Evolutionary conservation across 1,284 basidiomycete genomes (phyloP), one percentile per base, ranked within the genome.

Genomic region (Fomes fomentarius): DNA sequence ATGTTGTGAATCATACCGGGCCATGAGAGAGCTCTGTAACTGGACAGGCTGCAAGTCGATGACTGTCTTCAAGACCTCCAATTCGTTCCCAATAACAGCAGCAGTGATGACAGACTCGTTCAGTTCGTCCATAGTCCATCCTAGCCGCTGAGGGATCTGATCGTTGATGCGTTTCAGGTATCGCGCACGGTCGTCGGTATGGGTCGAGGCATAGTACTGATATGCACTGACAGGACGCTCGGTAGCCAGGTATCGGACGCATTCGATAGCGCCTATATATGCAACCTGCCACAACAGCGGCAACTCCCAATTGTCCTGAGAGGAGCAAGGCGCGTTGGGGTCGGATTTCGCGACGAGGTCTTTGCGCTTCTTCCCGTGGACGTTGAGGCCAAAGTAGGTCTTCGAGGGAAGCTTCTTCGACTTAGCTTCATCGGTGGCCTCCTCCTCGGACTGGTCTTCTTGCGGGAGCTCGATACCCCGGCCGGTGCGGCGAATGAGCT

Each of bases 341-440:
- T 82, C 79, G 39, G 75, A 76, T 61, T 72, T 74, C 53, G 62
- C 67, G 0, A 78, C 79, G 11, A 83, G 70, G 58, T 84, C 81
- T 26, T 73, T 73, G 4, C 80, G 71, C 62, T 84, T 84, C 72
- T 82, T 83, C 10, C 83, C 83, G 56, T 83, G 80, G 15, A 85
- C 81, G 49, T 78, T 78, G 37, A 85, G 69, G 0, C 83, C 83
- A 17, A 82, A 76, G 61, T 85, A 85, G 1, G 77, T 53, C 59
- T 73, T 78, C 61, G 73, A 75, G 5, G 54, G 30, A 3, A 28
- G 25, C 51, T 69, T 63, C 58, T 77, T 74, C 4, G 66, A 62
- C 15, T 48, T 52, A 47, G 60, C 2, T 63, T 65, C 11, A 61
- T 57, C 21, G 69, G 64, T 19, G 26, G 24, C 33, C 7, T 41